These are phyloP conservation scores for Penicillium mononematosum DNA, from an alignment of 495 filamentous ascomycete genomes.

Conservation along the genomic window DNA sequence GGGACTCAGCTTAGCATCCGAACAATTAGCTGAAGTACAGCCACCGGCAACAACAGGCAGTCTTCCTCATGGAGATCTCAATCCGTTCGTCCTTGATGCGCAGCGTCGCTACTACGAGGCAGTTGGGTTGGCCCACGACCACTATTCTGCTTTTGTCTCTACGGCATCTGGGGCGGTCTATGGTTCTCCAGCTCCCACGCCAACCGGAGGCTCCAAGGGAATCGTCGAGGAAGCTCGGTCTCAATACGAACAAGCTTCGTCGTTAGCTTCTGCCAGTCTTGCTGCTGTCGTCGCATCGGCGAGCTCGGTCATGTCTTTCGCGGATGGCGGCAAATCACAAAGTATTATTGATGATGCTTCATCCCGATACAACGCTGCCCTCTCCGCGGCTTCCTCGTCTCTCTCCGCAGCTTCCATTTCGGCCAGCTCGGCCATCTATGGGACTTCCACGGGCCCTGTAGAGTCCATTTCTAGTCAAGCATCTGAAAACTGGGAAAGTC, in stretches of 20 bases:
- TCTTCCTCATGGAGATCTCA: slow-evolving; percentile 45
- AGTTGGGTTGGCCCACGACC: slow-evolving; percentile 71
- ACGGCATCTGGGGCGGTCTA: slow-evolving; percentile 63
- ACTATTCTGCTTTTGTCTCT: slow-evolving; percentile 69
- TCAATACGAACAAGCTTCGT: slow-evolving; percentile 47
- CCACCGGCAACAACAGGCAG: slow-evolving; percentile 57
- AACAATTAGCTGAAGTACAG: slow-evolving; percentile 61
- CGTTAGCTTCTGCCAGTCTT: slow-evolving; percentile 50
- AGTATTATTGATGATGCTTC: slow-evolving; percentile 48
- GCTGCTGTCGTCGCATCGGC: slow-evolving; percentile 46
- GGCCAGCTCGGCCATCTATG: slow-evolving; percentile 43
- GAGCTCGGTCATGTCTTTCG: slow-evolving; percentile 44
- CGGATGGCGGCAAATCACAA: slow-evolving; percentile 40
- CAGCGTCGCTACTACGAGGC: slow-evolving; percentile 75
- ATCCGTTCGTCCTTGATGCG: slow-evolving; percentile 58
- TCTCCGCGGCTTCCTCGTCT: slow-evolving; percentile 48
- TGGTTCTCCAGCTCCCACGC: slow-evolving; percentile 47
- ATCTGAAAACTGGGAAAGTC: slow-evolving; percentile 62
- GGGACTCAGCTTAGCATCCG: slow-evolving; percentile 61
- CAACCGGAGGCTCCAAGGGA: slow-evolving; percentile 31
- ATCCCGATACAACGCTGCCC: slow-evolving; percentile 46
- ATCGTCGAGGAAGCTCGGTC: slow-evolving; percentile 47
- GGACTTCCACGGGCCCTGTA: slow-evolving; percentile 42
- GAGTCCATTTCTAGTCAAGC: slow-evolving; percentile 53
- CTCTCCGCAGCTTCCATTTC: slow-evolving; percentile 56